A percentile compares a stretch with the other conserved stretches of the same genome.
phyloP scores from a whole-genome alignment of 306 rosid genomes.

The Lathyrus oleraceus region DNA sequence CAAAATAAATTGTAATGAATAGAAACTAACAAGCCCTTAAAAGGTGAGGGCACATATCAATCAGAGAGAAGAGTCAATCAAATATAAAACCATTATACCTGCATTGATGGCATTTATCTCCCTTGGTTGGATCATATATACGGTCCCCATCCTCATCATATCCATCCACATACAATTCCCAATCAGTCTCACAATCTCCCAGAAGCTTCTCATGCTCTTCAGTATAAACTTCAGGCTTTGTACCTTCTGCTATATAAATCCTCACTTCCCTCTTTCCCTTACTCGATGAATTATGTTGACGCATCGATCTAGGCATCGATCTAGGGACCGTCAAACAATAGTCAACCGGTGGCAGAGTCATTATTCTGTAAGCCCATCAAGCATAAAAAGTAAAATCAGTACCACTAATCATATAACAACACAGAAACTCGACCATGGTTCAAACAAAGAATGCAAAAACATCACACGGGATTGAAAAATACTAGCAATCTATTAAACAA shows the following conservation, averaged over 20 bases:
- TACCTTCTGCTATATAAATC: slow-evolving; percentile 57
- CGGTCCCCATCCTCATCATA: slow-evolving; percentile 65
- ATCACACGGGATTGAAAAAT: not conserved
- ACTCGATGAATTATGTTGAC: not conserved
- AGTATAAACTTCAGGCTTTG: slow-evolving; percentile 69
- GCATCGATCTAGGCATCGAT: no score
- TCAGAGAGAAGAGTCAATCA: not conserved
- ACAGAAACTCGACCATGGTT: not conserved
- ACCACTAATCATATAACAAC: not conserved
- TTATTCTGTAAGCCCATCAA: slow-evolving; percentile 53
- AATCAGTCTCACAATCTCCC: slow-evolving; percentile 59
- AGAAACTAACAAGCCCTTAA: slow-evolving; percentile 14
- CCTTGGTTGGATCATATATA: slow-evolving; percentile 56
- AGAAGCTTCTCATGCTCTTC: slow-evolving; percentile 67
- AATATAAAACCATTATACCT: slow-evolving; percentile 42
- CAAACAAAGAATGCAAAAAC: slow-evolving; percentile 10
- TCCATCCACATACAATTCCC: slow-evolving; percentile 75
- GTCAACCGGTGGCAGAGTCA: slow-evolving; percentile 51
- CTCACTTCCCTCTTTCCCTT: slow-evolving; percentile 27
- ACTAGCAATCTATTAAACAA: not conserved
- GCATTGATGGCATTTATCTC: slow-evolving; percentile 86
- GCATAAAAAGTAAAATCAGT: not conserved
- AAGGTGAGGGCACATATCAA: not conserved
- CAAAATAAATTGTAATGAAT: not conserved
- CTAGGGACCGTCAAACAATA: slow-evolving; percentile 43